These are phyloP conservation scores for barrel medic (Medicago truncatula) DNA, from an alignment of 306 rosid genomes.

Conservation along the genomic window MtrunA17r5.0-ANR NC_053048.1:37469001-37469500, in stretches of 20 bases:
- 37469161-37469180: slow-evolving; percentile 1
- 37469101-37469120: background rate
- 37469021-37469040: background rate
- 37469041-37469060: slow-evolving; percentile 2
- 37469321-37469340: slow-evolving; percentile 18
- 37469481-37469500: slow-evolving; percentile 30
- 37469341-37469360: slow-evolving; percentile 18
- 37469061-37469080: background rate
- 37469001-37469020: too few species aligned
- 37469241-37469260: slow-evolving; percentile 5
- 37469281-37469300: background rate
- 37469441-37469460: slow-evolving; percentile 90
- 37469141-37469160: slow-evolving; percentile 8
- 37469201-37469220: slow-evolving; percentile 21
- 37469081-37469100: background rate
- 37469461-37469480: slow-evolving; percentile 84
- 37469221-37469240: background rate
- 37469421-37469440: slow-evolving; percentile 83
- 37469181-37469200: background rate
- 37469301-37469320: slow-evolving; percentile 19
- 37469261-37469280: background rate
- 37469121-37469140: background rate
- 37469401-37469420: slow-evolving; percentile 61
- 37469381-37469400: slow-evolving; percentile 28
- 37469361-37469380: background rate